Base-by-base conservation (phyloP, 768 basidiomycete genomes). In the Chiua virens region DNA sequence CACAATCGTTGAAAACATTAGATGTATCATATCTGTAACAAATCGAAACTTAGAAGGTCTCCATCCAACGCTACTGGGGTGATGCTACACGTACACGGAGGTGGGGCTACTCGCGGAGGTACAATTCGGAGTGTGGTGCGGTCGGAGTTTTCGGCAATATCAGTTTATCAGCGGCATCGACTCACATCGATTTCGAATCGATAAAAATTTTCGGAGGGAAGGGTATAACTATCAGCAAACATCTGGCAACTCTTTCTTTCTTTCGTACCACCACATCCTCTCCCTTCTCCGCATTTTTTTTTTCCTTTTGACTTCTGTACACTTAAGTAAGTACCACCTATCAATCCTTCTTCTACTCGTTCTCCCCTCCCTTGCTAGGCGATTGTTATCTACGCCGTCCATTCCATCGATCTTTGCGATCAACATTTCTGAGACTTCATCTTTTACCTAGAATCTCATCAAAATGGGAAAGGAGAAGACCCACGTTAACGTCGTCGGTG, bases 401-500 rank as follows among this genome's bases (percentile, higher is more conserved):
- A 25, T 34, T 20, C 38, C n/a, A 25, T 43, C 27, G 69, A 69
- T 69, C 55, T 41, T 43, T 36, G 46, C 55, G 57, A 69, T 69
- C 55, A 30, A 8, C 34, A 34, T 57, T 8, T 18, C 34, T 53
- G 25, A 20, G 13, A 52, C 25, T 21, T n/a, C 21, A 71, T 44
- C 4, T 20, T 23, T 25, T 55, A 21, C 49, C 23, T 59, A 80
- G 79, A 81, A 82, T 72, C 73, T 73, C 70, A 63, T 66, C 63
- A 85, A 83, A 85, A 93, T 92, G 92, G 92, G 92, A 86, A 94
- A 94, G 81, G 92, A 94, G 61, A 94, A 94, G 81, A 75, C 64
- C 65, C 93, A 97, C 86, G 85, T 97, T 82, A 96, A 96, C 86
- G 93, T 95, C 77, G 93, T 95, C 75, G 93, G 90, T 92, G 50